These are phyloP conservation scores for Dictyostelium firmibasis DNA, from an alignment of 78 protist genomes.

Conservation along the genomic window DNA sequence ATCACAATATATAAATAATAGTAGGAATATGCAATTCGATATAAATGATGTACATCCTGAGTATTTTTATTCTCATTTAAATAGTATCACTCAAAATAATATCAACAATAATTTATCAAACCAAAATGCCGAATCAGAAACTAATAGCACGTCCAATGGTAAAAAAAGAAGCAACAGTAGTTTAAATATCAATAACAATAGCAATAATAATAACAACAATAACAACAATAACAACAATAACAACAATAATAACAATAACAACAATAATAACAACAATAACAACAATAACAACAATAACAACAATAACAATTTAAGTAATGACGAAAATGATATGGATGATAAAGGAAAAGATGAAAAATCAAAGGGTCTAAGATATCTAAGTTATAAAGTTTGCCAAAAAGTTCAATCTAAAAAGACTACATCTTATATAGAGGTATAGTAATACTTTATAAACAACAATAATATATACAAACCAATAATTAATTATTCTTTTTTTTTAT, in stretches of 20 bases:
- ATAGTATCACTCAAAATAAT: background rate
- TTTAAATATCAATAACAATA: background rate
- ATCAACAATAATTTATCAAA: background rate
- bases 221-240: background rate
- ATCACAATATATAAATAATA: background rate
- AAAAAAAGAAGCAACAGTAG: background rate
- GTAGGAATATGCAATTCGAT: background rate
- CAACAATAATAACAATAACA: background rate
- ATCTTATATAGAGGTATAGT: slow-evolving; percentile 27
- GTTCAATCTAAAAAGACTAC: slow-evolving; percentile 55
- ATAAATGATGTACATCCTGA: slow-evolving; percentile 2
- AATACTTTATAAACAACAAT: background rate
- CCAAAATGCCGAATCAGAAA: background rate
- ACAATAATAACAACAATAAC: background rate
- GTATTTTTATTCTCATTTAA: slow-evolving; percentile 10
- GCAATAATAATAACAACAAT: background rate
- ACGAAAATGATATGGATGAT: background rate
- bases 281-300: background rate
- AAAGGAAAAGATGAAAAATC: slow-evolving; percentile 59
- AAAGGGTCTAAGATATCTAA: slow-evolving; percentile 56
- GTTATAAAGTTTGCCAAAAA: slow-evolving; percentile 60
- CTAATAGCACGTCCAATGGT: background rate
- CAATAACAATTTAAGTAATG: background rate
- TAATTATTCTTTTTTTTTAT: background rate
- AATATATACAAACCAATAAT: too few species aligned